Conservation (phyloP, 2,329 filamentous ascomycete species). For the Xylaria sp. region DNA sequence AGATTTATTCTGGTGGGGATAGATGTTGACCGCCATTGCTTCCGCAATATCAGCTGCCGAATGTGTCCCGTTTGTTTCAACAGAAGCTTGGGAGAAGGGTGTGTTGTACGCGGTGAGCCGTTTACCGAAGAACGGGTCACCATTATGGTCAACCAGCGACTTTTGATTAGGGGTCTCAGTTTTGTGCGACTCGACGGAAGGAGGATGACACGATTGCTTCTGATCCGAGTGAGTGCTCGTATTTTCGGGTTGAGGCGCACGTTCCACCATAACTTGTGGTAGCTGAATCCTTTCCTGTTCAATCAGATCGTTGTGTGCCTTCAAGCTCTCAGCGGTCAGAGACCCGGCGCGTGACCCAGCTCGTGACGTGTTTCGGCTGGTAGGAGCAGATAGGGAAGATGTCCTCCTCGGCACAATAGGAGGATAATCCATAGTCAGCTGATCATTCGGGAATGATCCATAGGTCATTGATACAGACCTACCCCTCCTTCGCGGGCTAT, state of each 20-base stretch:
- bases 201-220: slow-evolving; percentile 47
- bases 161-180: slow-evolving; percentile 48
- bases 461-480: slow-evolving; percentile 61
- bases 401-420: slow-evolving; percentile 66
- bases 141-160: slow-evolving; percentile 61
- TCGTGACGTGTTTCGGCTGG: slow-evolving; percentile 62
- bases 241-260: slow-evolving; percentile 45
- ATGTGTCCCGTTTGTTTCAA: slow-evolving; percentile 69
- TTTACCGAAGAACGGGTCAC: slow-evolving; percentile 64
- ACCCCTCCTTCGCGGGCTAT: slow-evolving; percentile 55
- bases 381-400: slow-evolving; percentile 72
- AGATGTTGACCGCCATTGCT: slow-evolving; percentile 70
- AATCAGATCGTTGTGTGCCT: slow-evolving; percentile 61
- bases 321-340: slow-evolving; percentile 67
- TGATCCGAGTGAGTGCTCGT: slow-evolving; percentile 44
- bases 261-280: slow-evolving; percentile 48
- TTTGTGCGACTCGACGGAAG: slow-evolving; percentile 53
- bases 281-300: slow-evolving; percentile 47
- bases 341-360: slow-evolving; percentile 56
- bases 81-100: slow-evolving; percentile 70
- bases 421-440: slow-evolving; percentile 70
- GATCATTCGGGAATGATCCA: slow-evolving; percentile 56
- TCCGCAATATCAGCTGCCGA: slow-evolving; percentile 70
- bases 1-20: slow-evolving; percentile 72
- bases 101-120: slow-evolving; percentile 67